A percentile compares a stretch with the other conserved stretches of the same genome.
Conservation (phyloP, 257 asterid species). For the Nyctanthes arbortristis region DNA sequence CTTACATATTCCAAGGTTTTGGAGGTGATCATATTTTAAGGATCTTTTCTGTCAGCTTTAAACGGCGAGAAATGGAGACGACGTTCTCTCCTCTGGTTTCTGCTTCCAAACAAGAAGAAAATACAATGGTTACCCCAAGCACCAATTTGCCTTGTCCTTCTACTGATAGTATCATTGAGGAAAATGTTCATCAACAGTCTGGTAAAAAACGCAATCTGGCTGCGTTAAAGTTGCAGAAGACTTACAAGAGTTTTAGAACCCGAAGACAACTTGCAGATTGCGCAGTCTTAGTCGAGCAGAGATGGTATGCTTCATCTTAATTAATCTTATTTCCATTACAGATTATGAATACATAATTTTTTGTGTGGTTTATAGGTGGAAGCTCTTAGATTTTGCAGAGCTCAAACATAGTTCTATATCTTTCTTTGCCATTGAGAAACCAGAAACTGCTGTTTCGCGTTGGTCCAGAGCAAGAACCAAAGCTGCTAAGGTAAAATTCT, state of each 20-base stretch:
- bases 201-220: slow-evolving; percentile 48
- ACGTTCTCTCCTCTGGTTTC: slow-evolving; percentile 38
- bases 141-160: slow-evolving; percentile 16
- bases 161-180: slow-evolving; percentile 18
- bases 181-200: slow-evolving; percentile 15
- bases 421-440: slow-evolving; percentile 70
- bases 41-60: no score
- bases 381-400: slow-evolving; percentile 77
- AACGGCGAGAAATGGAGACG: slow-evolving; percentile 51
- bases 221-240: slow-evolving; percentile 76
- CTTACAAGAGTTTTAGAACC: slow-evolving; percentile 80
- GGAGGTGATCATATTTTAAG: no score
- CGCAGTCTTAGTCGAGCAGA: slow-evolving; percentile 83
- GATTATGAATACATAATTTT: not conserved
- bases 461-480: slow-evolving; percentile 80
- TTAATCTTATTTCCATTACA: not conserved
- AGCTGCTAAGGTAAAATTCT: slow-evolving; percentile 67
- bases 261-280: slow-evolving; percentile 85
- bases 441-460: slow-evolving; percentile 70
- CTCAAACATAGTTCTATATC: slow-evolving; percentile 70
- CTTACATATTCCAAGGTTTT: slow-evolving; percentile 36
- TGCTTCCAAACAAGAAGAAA: slow-evolving; percentile 9
- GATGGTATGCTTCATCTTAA: slow-evolving; percentile 45
- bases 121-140: slow-evolving; percentile 23
- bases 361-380: slow-evolving; percentile 64